phyloP scores from a whole-genome alignment of 208 protist genomes.

The Leptomonas pyrrhocoris region DNA sequence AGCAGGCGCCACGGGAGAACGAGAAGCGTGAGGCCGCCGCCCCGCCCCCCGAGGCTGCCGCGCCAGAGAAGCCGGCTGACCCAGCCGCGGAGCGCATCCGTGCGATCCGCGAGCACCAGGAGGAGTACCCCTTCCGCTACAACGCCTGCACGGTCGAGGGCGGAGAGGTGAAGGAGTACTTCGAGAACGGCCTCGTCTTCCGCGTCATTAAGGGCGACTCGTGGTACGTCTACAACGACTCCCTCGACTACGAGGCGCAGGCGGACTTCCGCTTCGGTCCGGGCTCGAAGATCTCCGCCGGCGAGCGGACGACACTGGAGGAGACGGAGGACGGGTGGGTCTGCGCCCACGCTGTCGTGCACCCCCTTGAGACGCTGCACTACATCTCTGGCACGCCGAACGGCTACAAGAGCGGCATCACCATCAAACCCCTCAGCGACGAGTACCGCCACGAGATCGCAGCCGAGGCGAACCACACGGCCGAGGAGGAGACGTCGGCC shows the following conservation, averaged over 20 bases:
- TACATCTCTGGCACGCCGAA: constrained; percentile 42
- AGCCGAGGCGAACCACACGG: constrained; percentile 17
- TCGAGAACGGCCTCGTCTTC: constrained; percentile 57
- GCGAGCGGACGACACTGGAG: constrained; percentile 32
- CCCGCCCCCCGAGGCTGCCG: neutral
- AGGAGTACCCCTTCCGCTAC: constrained; percentile 18
- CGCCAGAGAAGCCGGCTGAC: neutral
- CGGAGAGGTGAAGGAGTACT: constrained; percentile 43
- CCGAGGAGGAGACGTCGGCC: constrained; percentile 33
- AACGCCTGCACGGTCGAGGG: constrained; percentile 37
- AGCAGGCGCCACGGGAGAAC: neutral
- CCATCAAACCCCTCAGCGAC: constrained; percentile 35
- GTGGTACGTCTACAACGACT: constrained; percentile 82
- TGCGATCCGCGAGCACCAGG: constrained; percentile 8
- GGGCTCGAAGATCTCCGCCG: constrained; percentile 32
- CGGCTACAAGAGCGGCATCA: constrained; percentile 46
- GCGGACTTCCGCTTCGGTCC: constrained; percentile 64
- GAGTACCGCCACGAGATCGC: constrained; percentile 28
- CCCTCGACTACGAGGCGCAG: constrained; percentile 69
- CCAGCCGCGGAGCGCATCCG: constrained; percentile 2
- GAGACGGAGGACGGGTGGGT: constrained; percentile 41
- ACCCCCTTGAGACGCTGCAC: constrained; percentile 58
- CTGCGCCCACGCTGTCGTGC: constrained; percentile 38
- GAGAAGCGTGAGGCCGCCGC: neutral
- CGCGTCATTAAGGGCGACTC: constrained; percentile 51